Evolutionary conservation across 1,284 basidiomycete genomes (phyloP).

Genomic region (Porodaedalea pini): DNA sequence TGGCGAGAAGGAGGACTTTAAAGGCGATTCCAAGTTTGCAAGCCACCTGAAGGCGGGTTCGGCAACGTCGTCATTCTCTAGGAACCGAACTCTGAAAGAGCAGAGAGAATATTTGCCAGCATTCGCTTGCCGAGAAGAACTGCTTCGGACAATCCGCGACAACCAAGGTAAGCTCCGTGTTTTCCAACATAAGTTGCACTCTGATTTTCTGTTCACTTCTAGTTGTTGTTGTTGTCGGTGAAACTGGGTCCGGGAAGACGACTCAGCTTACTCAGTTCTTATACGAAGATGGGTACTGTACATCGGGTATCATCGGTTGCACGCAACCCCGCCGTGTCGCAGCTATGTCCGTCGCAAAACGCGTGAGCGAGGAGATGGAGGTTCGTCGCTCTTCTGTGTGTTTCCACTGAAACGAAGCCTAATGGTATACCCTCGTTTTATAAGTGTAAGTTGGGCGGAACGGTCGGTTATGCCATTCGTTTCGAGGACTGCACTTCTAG

Average conservation of each 20-base stretch:
- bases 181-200: neutral
- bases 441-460: conserved; percentile 81
- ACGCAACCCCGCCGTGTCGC: conserved; percentile 97
- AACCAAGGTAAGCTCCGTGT: conserved; percentile 75
- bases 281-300: conserved; percentile 94
- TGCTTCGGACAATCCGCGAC: conserved; percentile 87
- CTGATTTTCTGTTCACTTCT: conserved; percentile 7
- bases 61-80: conserved; percentile 83
- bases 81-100: conserved; percentile 82
- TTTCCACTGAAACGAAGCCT: neutral
- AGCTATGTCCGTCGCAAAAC: conserved; percentile 98
- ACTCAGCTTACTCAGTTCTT: conserved; percentile 91
- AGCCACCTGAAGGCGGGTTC: conserved; percentile 78
- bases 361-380: conserved; percentile 95
- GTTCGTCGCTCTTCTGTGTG: conserved; percentile 35
- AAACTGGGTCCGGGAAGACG: conserved; percentile 95
- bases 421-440: neutral
- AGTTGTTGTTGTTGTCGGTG: conserved; percentile 93
- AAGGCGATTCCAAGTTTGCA: conserved; percentile 95
- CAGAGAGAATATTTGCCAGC: conserved; percentile 97
- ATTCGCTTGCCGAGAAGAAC: conserved; percentile 94
- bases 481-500: conserved; percentile 95
- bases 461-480: conserved; percentile 95
- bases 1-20: conserved; percentile 73
- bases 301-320: conserved; percentile 87